A percentile compares a stretch with the other conserved stretches of the same genome.
Evolutionary conservation across 306 rosid species (phyloP).

Genomic region (Datisca glomerata): DNA sequence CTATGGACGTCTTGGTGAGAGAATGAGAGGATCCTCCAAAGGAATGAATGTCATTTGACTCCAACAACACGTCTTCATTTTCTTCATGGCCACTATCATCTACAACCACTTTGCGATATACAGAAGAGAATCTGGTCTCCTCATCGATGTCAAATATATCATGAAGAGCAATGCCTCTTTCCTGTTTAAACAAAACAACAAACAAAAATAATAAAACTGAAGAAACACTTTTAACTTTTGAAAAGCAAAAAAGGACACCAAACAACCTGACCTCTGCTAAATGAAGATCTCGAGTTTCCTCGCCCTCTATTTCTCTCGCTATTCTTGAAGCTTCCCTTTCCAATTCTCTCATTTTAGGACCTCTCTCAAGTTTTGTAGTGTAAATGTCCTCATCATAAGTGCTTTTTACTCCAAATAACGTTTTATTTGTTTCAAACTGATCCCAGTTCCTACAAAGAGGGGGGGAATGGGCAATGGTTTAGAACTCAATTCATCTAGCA

Average conservation of each 20-base stretch:
- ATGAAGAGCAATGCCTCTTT: constrained; percentile 53
- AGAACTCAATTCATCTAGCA: too few species aligned
- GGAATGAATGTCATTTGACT: constrained; percentile 59
- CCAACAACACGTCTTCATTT: constrained; percentile 40
- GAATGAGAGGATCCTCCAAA: constrained; percentile 49
- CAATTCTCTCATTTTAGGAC: constrained; percentile 62
- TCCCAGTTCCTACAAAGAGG: constrained; percentile 57
- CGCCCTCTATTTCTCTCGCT: constrained; percentile 93
- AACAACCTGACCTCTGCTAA: constrained; percentile 68
- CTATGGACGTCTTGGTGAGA: constrained; percentile 23
- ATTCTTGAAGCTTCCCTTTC: constrained; percentile 72
- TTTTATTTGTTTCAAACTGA: constrained; percentile 82
- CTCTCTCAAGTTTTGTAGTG: constrained; percentile 83
- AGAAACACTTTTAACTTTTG: neutral
- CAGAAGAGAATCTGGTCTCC: constrained; percentile 91
- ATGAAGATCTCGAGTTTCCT: constrained; percentile 90
- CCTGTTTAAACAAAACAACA: constrained; percentile 46
- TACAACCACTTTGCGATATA: constrained; percentile 49
- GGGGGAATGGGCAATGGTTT: constrained; percentile 7
- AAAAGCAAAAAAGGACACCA: constrained; percentile 8
- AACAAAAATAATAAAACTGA: constrained; percentile 10
- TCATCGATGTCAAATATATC: constrained; percentile 67
- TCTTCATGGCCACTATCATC: constrained; percentile 70
- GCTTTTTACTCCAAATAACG: constrained; percentile 84
- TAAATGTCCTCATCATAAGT: constrained; percentile 81